These are phyloP conservation scores for Heterobasidion parviporum DNA, from an alignment of 1,284 basidiomycete genomes.

Conservation along the genomic window DNA sequence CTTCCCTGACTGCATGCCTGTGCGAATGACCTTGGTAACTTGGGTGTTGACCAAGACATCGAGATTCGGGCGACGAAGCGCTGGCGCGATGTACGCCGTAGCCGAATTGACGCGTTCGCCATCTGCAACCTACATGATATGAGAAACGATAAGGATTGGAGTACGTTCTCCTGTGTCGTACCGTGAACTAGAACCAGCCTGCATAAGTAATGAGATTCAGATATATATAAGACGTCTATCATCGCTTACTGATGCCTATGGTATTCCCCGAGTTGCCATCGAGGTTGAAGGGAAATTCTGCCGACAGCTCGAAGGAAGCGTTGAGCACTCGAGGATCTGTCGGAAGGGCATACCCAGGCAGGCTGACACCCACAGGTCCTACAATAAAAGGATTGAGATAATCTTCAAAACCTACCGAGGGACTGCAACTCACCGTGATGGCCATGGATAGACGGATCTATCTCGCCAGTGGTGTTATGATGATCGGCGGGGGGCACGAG, in stretches of 20 bases:
- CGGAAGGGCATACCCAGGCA: conserved; percentile 16
- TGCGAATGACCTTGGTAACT: conserved; percentile 29
- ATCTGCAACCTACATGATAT: conserved; percentile 11
- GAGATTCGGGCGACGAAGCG: conserved; percentile 26
- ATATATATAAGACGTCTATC: not conserved
- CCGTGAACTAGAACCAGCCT: conserved; percentile 28
- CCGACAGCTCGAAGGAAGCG: conserved; percentile 13
- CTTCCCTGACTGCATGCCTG: conserved; percentile 9
- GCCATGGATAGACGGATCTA: conserved; percentile 22
- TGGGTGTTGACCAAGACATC: conserved; percentile 32
- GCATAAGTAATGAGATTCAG: not conserved
- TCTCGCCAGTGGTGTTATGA: conserved; percentile 22
- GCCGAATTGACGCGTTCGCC: conserved; percentile 27
- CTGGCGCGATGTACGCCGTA: conserved; percentile 27
- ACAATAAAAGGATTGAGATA: not conserved
- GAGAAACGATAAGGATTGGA: not conserved
- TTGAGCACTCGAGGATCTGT: conserved; percentile 18
- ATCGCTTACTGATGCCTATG: conserved; percentile 21
- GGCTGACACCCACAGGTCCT: conserved; percentile 23
- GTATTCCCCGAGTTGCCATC: conserved; percentile 27
- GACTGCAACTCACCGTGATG: not conserved
- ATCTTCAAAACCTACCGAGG: not conserved
- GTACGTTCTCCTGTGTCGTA: conserved; percentile 1
- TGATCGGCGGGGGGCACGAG: conserved; percentile 20
- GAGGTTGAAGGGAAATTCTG: conserved; percentile 21